These are phyloP conservation scores for Aspergillus clavatus DNA, from an alignment of 2,329 filamentous ascomycete species.

Conservation along the genomic window DNA sequence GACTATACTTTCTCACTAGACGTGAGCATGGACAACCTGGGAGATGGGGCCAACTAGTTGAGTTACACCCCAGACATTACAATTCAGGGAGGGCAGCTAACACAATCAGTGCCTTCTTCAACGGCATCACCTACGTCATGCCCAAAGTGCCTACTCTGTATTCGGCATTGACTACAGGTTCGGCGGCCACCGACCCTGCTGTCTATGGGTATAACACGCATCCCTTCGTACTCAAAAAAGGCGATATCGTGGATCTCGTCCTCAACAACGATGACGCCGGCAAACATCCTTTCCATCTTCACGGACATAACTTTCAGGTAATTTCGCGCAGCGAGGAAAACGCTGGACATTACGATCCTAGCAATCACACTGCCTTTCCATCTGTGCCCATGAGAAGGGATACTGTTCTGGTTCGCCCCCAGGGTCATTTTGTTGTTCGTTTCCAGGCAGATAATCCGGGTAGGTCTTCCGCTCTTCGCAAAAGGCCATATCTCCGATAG, in stretches of 20 bases:
- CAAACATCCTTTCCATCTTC: conserved; percentile 69
- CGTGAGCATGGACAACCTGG: conserved; percentile 55
- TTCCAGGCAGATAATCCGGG: conserved; percentile 50
- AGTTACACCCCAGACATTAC: conserved; percentile 50
- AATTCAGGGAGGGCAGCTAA: conserved; percentile 38
- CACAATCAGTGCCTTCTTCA: conserved; percentile 60
- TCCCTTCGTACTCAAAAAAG: conserved; percentile 60
- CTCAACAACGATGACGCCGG: conserved; percentile 43
- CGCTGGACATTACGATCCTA: conserved; percentile 28
- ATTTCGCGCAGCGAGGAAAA: conserved; percentile 25
- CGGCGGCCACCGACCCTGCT: conserved; percentile 49
- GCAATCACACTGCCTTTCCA: conserved; percentile 32
- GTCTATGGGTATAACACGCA: conserved; percentile 63
- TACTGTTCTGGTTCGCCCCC: conserved; percentile 47
- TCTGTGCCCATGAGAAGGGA: conserved; percentile 47
- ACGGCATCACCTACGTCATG: conserved; percentile 67
- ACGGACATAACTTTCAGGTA: conserved; percentile 70
- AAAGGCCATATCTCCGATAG: not conserved
- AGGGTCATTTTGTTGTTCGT: conserved; percentile 49
- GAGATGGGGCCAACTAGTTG: conserved; percentile 45
- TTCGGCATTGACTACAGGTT: conserved; percentile 59
- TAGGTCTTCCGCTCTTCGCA: conserved; percentile 7
- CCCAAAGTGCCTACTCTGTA: conserved; percentile 76
- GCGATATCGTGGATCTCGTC: conserved; percentile 40
- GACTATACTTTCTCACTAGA: conserved; percentile 7